These are phyloP conservation scores for Pelagophyceae sp. DNA, from an alignment of 352 stramenopile genomes.

Conservation along the genomic window DNA sequence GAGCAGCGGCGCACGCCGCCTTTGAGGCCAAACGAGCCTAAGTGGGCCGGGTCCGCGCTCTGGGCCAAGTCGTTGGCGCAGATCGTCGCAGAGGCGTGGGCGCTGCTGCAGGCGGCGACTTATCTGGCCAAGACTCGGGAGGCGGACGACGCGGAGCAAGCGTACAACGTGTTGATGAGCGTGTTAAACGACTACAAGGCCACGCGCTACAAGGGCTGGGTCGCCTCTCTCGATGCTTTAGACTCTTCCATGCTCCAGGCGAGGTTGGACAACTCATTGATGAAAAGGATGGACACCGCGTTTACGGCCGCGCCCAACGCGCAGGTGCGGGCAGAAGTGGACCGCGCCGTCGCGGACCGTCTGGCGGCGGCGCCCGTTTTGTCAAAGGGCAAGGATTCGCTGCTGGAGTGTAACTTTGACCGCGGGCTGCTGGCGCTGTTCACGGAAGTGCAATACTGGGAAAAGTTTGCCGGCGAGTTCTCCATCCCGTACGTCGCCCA, in stretches of 20 bases:
- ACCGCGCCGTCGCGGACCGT: no score
- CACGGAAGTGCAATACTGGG: constrained; percentile 69
- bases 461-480: constrained; percentile 68
- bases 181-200: constrained; percentile 44
- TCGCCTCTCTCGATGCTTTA: constrained; percentile 38
- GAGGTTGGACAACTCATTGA: constrained; percentile 38
- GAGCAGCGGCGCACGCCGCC: constrained; percentile 70
- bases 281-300: constrained; percentile 19
- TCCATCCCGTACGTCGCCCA: constrained; percentile 86
- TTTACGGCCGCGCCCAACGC: background rate
- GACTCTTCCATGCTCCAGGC: constrained; percentile 29
- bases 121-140: constrained; percentile 23
- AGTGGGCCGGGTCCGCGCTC: constrained; percentile 77
- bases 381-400: background rate
- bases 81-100: constrained; percentile 40
- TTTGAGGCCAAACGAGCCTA: constrained; percentile 70
- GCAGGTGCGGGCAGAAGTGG: background rate
- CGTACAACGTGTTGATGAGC: constrained; percentile 35
- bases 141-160: constrained; percentile 34
- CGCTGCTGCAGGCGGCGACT: constrained; percentile 26
- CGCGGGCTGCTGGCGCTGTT: constrained; percentile 78
- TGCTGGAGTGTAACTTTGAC: constrained; percentile 87
- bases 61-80: constrained; percentile 78
- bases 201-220: constrained; percentile 38
- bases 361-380: no score